Conservation (phyloP, 768 basidiomycete genomes). For the Macrolepiota albuminosa region DNA sequence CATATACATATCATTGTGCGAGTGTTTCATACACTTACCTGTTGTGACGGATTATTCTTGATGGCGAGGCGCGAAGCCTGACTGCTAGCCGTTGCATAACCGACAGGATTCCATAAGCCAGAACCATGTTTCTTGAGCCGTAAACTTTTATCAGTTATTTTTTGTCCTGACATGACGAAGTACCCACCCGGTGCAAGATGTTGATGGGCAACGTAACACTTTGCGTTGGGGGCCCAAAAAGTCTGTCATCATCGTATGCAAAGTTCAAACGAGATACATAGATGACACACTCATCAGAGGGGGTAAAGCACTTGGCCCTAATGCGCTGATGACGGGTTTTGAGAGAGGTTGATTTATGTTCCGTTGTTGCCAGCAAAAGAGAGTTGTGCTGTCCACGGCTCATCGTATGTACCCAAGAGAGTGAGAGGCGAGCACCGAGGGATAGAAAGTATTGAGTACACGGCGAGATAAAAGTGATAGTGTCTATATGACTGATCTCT, state of each 20-base stretch:
- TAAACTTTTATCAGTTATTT: not conserved
- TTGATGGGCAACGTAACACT: not conserved
- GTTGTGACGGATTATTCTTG: not conserved
- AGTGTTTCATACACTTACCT: not conserved
- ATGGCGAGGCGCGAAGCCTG: slow-evolving; percentile 7
- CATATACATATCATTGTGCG: not conserved
- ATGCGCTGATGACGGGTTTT: slow-evolving; percentile 2
- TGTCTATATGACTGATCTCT: not conserved
- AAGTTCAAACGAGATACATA: not conserved
- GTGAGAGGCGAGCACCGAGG: not conserved
- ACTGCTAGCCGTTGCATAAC: slow-evolving; percentile 5
- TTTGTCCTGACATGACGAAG: not conserved
- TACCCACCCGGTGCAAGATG: not conserved
- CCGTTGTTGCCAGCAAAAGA: not conserved
- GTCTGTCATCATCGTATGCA: not conserved
- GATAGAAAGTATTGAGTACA: not conserved
- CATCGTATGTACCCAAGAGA: not conserved
- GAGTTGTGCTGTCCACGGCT: not conserved
- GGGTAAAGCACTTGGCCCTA: slow-evolving; percentile 6
- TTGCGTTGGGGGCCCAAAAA: not conserved
- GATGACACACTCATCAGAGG: slow-evolving; percentile 4
- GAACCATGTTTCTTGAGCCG: not conserved
- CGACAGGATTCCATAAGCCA: slow-evolving; percentile 4
- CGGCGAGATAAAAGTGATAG: not conserved
- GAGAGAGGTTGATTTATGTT: not conserved